Evolutionary conservation across 441 rosid genomes (phyloP), one percentile per base, ranked within the genome.

Genomic region (Daphne laureola): DNA sequence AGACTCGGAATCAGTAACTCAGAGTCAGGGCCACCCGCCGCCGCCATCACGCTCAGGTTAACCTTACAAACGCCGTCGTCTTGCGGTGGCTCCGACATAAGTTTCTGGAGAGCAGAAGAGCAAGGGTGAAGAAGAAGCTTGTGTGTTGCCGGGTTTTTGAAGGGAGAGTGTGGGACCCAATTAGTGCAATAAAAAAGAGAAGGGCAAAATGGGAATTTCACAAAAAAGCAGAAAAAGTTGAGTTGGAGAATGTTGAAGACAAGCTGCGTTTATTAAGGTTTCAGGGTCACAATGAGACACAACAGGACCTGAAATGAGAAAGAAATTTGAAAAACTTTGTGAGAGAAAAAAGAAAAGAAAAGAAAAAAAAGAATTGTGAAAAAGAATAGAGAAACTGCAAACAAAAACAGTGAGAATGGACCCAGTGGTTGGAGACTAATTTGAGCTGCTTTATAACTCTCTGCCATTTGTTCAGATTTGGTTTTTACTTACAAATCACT

Each of bases 191-290:
- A 25, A 44, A 66, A 48, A 1, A 41, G 17, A 63, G 41, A 50
- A 41, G 53, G 48, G 47, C 25, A 31, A 6, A 31, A 31, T 31
- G 4, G 38, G 38, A 6, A 31, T 31, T 31, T 31, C 11, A 36
- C 50, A 16, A 51, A 43, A 1, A 27, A 45, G 43, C 46, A 14
- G 43, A 49, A 51, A 51, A 46, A 18, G n/a, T 55, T 49, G 64
- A 27, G 68, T 76, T 68, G 50, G 63, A 66, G 91, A 81, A 83
- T 83, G 80, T 72, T 43, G 81, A 75, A 78, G 84, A 86, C 83
- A 82, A 61, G 78, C 74, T 67, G 79, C 78, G 59, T 79, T 81
- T 81, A 83, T 83, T 78, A 84, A 80, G 90, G 90, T 72, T 81
- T 83, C 82, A 44, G 70, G 76, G 78, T 72, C 73, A 57, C 65